A percentile compares a stretch with the other conserved stretches of the same genome.
Conservation (phyloP, 2,329 filamentous ascomycete species). For the Fusarium sp. region DNA sequence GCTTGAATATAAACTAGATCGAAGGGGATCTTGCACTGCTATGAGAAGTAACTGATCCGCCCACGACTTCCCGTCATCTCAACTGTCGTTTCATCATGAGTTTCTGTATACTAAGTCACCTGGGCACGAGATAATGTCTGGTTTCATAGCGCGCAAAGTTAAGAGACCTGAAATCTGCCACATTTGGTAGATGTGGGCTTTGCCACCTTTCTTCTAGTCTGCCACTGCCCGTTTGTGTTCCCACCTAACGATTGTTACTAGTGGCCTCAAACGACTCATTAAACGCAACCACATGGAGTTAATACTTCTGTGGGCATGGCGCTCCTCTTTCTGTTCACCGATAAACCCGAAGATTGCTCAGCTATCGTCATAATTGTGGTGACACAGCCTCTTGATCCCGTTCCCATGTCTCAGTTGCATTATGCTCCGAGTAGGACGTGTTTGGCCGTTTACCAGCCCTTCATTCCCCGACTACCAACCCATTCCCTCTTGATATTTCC, state of each 20-base stretch:
- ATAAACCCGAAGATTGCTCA: background rate
- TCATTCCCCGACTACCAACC: no score
- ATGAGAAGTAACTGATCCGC: background rate
- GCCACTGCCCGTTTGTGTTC: background rate
- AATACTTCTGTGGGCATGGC: fast-evolving
- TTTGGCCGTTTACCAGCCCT: fast-evolving
- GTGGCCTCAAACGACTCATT: no score
- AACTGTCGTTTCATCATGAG: fast-evolving
- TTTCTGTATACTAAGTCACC: no score
- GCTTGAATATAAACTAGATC: background rate
- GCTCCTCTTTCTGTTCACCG: background rate
- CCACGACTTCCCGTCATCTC: fast-evolving
- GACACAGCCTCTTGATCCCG: background rate
- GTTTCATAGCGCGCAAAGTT: background rate
- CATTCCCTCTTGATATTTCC: fast-evolving
- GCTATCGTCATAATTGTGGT: background rate
- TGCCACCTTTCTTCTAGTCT: background rate
- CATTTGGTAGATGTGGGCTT: no score
- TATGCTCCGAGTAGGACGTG: background rate
- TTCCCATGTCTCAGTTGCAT: background rate
- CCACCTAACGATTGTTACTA: fast-evolving
- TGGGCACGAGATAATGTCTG: fast-evolving
- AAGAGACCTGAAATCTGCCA: no score
- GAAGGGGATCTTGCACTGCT: background rate
- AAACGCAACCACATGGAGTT: no score